phyloP scores from a whole-genome alignment of 139 green algal genomes.

The Haematococcus sp. region DNA sequence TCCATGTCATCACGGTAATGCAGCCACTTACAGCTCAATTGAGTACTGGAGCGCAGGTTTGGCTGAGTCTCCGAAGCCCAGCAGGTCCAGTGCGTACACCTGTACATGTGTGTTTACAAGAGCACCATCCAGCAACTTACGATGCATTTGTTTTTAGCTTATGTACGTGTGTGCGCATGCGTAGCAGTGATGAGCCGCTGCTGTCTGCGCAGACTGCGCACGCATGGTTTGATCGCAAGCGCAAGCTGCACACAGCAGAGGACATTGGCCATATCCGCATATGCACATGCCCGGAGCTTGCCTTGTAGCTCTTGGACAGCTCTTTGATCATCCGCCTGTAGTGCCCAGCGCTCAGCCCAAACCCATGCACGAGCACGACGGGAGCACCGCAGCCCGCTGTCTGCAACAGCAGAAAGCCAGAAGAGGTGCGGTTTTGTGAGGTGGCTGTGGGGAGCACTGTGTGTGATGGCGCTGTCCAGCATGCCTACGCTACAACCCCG shows the following conservation, averaged over 20 bases:
- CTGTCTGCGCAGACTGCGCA: not conserved
- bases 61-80: slow-evolving; percentile 70
- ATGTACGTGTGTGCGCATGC: not conserved
- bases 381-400: slow-evolving; percentile 57
- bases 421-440: too few relatives aligned
- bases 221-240: not conserved
- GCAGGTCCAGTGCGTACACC: slow-evolving; percentile 83
- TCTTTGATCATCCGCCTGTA: slow-evolving; percentile 62
- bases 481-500: too few relatives aligned
- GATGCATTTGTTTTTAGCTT: not conserved
- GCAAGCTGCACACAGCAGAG: too few relatives aligned
- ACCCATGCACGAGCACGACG: slow-evolving; percentile 79
- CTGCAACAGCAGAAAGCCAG: slow-evolving; percentile 10
- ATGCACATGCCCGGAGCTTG: not conserved
- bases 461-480: too few relatives aligned
- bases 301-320: slow-evolving; percentile 52
- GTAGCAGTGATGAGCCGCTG: not conserved
- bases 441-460: too few relatives aligned
- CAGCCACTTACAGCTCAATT: slow-evolving; percentile 46
- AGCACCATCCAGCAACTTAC: too few relatives aligned
- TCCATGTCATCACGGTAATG: too few relatives aligned
- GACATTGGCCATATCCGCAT: too few relatives aligned
- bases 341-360: slow-evolving; percentile 63
- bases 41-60: slow-evolving; percentile 64
- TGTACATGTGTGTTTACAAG: slow-evolving; percentile 19